Evolutionary conservation across 2,329 filamentous ascomycete species (phyloP), one percentile per base, ranked within the genome.

Genomic region (Cryphonectria carpinicola): DNA sequence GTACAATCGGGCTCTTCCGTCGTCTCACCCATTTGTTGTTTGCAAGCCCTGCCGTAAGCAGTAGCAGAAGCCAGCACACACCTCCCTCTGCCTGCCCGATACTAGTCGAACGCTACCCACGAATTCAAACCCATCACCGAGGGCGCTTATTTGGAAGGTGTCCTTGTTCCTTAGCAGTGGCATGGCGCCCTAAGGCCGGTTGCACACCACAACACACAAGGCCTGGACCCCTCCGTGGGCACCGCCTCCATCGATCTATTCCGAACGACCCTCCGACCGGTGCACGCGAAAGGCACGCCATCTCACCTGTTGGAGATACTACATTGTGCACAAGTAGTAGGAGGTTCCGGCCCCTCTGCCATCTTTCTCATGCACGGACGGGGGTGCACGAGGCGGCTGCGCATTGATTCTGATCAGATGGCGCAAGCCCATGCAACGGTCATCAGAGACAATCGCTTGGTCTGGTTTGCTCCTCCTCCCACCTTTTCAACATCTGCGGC

Each of bases 341-440:
- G 62, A 67, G 25, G 32, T 43, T 37, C 32, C 63, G 63, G 35
- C 19, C 43, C 43, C 41, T 52, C 39, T 17, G 43, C 39, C 28
- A 25, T 61, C 25, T 67, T 64, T 25, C 68, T 25, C 68, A 63
- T 67, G 68, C 68, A 70, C 68, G 66, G 69, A 65, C 58, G 43
- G 65, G 65, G 32, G 69, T 56, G 69, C 46, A 62, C 65, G 52
- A 62, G 69, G 60, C 46, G 35, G 28, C 35, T 65, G 61, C 66
- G 52, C 66, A 41, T 52, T n/a, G 28, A 49, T 28, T 39, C 25
- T 63, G 37, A 58, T 64, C 69, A 28, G 52, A 68, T 68, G 69
- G 65, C 69, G 70, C 65, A 65, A 61, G 39, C 22, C 66, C 58
- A 66, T 66, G 63, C 70, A 71, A 68, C 65, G 61, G 62, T 71